phyloP scores from a whole-genome alignment of 331 rosid species.

The Pyracantha coccinea region DNA sequence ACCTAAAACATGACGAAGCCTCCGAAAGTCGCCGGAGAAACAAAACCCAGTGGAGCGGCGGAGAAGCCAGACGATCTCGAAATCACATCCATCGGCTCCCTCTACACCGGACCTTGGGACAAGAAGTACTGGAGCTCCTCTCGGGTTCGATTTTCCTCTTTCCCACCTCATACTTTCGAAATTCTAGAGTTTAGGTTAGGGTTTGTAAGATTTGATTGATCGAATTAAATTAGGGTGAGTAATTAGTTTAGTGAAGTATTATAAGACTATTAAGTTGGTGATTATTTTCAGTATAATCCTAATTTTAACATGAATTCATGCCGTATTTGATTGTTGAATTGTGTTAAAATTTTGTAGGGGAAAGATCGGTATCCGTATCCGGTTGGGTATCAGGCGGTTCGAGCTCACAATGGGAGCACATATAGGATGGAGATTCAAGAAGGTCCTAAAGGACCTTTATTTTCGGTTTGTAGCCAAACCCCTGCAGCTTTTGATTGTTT shows the following conservation, averaged over 20 bases:
- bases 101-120: slow-evolving; percentile 71
- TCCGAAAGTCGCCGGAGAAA: slow-evolving; percentile 11
- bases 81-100: slow-evolving; percentile 67
- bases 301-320: too few species aligned
- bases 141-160: slow-evolving; percentile 49
- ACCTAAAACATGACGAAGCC: slow-evolving; percentile 35
- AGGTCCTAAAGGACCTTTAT: slow-evolving; percentile 75
- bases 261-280: background rate
- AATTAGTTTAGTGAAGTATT: background rate
- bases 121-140: slow-evolving; percentile 95
- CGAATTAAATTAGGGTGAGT: background rate
- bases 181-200: background rate
- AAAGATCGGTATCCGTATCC: slow-evolving; percentile 94
- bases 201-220: background rate
- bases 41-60: slow-evolving; percentile 12
- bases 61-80: slow-evolving; percentile 50
- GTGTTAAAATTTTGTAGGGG: slow-evolving; percentile 32
- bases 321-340: background rate
- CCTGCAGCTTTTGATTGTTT: slow-evolving; percentile 6
- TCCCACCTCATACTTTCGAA: background rate
- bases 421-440: slow-evolving; percentile 75
- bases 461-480: slow-evolving; percentile 43
- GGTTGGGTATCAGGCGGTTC: slow-evolving; percentile 60
- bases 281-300: background rate
- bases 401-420: slow-evolving; percentile 54